A percentile compares a stretch with the other conserved stretches of the same genome.
Evolutionary conservation across 177 flowering plant species (phyloP).

Genomic region (Telopea speciosissima): DNA sequence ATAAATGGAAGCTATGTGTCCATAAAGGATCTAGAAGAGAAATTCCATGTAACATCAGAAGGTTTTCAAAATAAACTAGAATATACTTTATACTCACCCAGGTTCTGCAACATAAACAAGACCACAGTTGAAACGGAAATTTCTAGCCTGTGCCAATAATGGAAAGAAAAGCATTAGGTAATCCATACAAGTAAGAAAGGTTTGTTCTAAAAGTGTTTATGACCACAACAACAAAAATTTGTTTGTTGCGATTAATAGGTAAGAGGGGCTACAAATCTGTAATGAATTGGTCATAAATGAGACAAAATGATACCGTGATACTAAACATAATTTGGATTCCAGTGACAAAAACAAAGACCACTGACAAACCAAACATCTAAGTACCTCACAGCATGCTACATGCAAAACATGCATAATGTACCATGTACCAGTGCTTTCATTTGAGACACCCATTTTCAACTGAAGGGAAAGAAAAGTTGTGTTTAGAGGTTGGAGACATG

Average conservation of each 20-base stretch:
- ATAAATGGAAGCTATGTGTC: not conserved
- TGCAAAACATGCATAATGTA: not conserved
- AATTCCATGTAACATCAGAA: not conserved
- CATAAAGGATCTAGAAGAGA: not conserved
- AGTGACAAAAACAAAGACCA: too few relatives aligned
- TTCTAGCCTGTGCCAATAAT: constrained; percentile 59
- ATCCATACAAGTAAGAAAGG: too few relatives aligned
- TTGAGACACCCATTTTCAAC: not conserved
- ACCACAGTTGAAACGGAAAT: constrained; percentile 90
- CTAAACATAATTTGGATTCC: too few relatives aligned
- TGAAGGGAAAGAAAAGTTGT: not conserved
- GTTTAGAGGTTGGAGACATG: not conserved
- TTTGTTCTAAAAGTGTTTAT: too few relatives aligned
- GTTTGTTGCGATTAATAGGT: too few relatives aligned
- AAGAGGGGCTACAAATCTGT: too few relatives aligned
- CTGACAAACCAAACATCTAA: too few relatives aligned
- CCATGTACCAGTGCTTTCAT: not conserved
- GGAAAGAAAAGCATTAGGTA: not conserved
- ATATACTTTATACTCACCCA: constrained; percentile 53
- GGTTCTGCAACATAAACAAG: constrained; percentile 85
- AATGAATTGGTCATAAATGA: too few relatives aligned
- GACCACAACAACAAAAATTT: too few relatives aligned
- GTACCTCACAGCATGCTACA: not conserved
- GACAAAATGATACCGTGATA: too few relatives aligned
- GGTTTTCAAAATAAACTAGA: not conserved